These are phyloP conservation scores for Gypsophila paniculata DNA, from an alignment of 179 eudicot genomes.

Conservation along the genomic window DNA sequence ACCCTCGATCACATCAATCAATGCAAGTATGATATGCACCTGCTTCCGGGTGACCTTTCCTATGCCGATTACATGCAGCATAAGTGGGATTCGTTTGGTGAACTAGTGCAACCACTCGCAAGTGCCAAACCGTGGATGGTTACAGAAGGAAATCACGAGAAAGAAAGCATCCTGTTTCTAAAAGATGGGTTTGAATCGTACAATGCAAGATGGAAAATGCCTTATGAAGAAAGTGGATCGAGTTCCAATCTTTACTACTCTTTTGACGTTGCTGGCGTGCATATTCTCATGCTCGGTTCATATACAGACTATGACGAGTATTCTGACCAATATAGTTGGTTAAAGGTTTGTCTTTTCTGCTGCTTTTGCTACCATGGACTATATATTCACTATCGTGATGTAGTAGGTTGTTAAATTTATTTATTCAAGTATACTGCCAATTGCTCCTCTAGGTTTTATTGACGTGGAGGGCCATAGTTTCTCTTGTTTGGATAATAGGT, in stretches of 20 bases:
- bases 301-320: constrained; percentile 70
- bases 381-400: not conserved
- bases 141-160: constrained; percentile 92
- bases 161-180: constrained; percentile 54
- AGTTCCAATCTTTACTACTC: constrained; percentile 88
- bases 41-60: constrained; percentile 93
- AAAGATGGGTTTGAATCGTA: constrained; percentile 66
- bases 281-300: constrained; percentile 90
- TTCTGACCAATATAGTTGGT: constrained; percentile 86
- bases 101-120: constrained; percentile 84
- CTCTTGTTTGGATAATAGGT: too few relatives aligned
- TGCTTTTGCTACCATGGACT: constrained; percentile 16
- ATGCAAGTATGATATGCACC: constrained; percentile 79
- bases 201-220: constrained; percentile 98
- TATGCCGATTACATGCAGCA: constrained; percentile 79
- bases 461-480: not conserved
- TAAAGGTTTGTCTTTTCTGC: constrained; percentile 54
- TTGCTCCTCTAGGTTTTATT: not conserved
- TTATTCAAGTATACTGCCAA: not conserved
- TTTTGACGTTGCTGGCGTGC: constrained; percentile 85
- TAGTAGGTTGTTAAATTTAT: not conserved
- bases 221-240: constrained; percentile 87
- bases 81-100: constrained; percentile 87
- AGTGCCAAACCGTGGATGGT: constrained; percentile 99
- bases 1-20: constrained; percentile 74